Percentiles rank a stretch among this genome's conserved stretches.
These are phyloP conservation scores for Pyrenula massariospora DNA, from an alignment of 495 filamentous ascomycete species.

Conservation along the genomic window DNA sequence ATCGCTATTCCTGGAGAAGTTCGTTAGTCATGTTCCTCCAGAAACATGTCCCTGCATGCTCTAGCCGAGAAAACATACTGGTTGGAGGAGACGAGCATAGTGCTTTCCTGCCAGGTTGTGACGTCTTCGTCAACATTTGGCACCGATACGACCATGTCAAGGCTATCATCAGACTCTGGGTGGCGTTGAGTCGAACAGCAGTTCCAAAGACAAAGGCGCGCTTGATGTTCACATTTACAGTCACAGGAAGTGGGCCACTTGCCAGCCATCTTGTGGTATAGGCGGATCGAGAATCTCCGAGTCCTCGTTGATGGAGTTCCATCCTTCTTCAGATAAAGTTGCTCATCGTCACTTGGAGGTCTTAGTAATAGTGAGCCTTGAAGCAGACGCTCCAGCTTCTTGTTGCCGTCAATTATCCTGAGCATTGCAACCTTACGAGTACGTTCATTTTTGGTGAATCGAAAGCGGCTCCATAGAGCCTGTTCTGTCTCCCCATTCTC, in stretches of 20 bases:
- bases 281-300: not conserved
- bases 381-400: slow-evolving; percentile 3
- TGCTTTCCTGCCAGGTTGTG: not conserved
- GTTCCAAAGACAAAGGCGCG: not conserved
- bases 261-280: not conserved
- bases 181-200: not conserved
- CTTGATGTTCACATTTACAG: not conserved
- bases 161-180: not conserved
- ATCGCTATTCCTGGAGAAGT: not conserved
- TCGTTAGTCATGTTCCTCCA: not conserved
- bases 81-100: not conserved
- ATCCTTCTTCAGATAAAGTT: not conserved
- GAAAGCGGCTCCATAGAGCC: slow-evolving; percentile 1
- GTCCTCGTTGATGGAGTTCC: not conserved
- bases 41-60: not conserved
- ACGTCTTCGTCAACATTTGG: not conserved
- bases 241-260: not conserved
- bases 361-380: not conserved
- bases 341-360: not conserved
- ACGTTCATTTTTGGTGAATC: slow-evolving; percentile 2
- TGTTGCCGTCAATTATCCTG: slow-evolving; percentile 1
- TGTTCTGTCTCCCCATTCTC: slow-evolving; percentile 2
- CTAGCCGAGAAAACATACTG: not conserved
- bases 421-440: not conserved
- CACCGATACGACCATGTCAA: not conserved